Evolutionary conservation across 768 basidiomycete genomes (phyloP).

Genomic region (Lactarius sanguifluus): DNA sequence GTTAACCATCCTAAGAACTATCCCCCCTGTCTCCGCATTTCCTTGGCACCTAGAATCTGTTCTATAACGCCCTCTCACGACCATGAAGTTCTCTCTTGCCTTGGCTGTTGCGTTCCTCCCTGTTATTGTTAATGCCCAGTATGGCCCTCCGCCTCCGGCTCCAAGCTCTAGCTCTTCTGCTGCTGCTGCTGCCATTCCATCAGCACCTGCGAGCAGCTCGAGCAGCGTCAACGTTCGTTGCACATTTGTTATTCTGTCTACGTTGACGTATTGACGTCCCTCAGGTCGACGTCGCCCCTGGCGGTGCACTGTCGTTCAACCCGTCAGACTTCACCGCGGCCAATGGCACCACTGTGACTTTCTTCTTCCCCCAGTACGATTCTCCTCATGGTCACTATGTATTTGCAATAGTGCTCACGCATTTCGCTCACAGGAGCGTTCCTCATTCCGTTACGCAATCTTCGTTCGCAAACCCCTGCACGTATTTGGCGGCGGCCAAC

Average conservation of each 20-base stretch:
- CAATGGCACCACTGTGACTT: slow-evolving; percentile 52
- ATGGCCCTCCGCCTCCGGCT: slow-evolving; percentile 21
- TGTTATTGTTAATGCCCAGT: slow-evolving; percentile 43
- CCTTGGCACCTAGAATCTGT: neutral
- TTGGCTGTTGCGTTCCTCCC: slow-evolving; percentile 36
- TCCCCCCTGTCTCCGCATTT: neutral
- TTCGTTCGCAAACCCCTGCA: slow-evolving; percentile 34
- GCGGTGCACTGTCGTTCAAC: slow-evolving; percentile 42
- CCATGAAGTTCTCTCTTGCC: slow-evolving; percentile 38
- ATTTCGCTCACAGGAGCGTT: slow-evolving; percentile 9
- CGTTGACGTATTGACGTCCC: neutral
- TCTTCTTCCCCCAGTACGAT: slow-evolving; percentile 50
- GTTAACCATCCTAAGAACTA: neutral
- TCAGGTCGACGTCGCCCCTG: slow-evolving; percentile 47
- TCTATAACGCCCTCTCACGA: neutral
- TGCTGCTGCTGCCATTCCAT: slow-evolving; percentile 36
- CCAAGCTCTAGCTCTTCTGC: slow-evolving; percentile 25
- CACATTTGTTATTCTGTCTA: neutral
- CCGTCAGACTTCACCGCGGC: slow-evolving; percentile 49
- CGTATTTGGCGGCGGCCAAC: slow-evolving; percentile 44
- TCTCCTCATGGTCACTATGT: neutral
- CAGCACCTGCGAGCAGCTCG: slow-evolving; percentile 30
- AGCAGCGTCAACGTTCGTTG: slow-evolving; percentile 27
- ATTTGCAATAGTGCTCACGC: slow-evolving; percentile 6
- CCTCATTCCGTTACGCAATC: slow-evolving; percentile 39